Base-by-base conservation (phyloP, 192 early-diverging fungal genomes). In the Entomortierella beljakovae region DNA sequence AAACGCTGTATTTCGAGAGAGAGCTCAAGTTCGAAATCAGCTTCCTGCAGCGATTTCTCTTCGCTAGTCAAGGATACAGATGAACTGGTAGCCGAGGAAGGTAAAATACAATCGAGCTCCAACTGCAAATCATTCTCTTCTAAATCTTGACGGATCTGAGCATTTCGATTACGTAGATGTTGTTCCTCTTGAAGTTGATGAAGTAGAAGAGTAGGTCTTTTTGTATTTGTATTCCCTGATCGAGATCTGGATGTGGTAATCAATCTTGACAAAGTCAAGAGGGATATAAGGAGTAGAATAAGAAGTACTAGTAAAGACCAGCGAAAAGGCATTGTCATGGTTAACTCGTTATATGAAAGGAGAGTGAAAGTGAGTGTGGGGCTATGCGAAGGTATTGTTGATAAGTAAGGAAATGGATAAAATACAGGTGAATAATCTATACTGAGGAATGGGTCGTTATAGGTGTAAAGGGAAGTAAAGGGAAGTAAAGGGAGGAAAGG, bases 21-120 rank as follows among this genome's bases (percentile, higher is more conserved):
- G 31, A 79, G 67, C 50, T 79, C 75, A 31, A 64, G 61, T 33
- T 79, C 75, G 70, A 79, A 79, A 68, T 79, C 75, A 2, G 61
- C 61, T 10, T 69, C 42, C 20, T 79, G 75, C 20, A 79, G 38
- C 15, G 61, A 26, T n/a, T 49, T 20, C 37, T 79, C 75, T 6
- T 77, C 74, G 0, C 35, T 34, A 2, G 65, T 57, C 6, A 58
- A 49, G 35, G 55, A 1, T 2, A 43, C 16, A n/a, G 65, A 57
- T 13, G 61, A 52, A 1, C 1, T 18, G 26, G 50, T 25, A 32
- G 54, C 35, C 2, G 74, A 63, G 18, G 75, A 55, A 3, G 52
- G 59, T 18, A 52, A 33, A 13, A 48, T 57, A 52, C 75, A 69
- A 37, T 65, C 57, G 29, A 64, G 33, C 10, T 64, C 66, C 18